Base-by-base conservation (phyloP, 306 rosid genomes). In the Prunus mongolica region DNA sequence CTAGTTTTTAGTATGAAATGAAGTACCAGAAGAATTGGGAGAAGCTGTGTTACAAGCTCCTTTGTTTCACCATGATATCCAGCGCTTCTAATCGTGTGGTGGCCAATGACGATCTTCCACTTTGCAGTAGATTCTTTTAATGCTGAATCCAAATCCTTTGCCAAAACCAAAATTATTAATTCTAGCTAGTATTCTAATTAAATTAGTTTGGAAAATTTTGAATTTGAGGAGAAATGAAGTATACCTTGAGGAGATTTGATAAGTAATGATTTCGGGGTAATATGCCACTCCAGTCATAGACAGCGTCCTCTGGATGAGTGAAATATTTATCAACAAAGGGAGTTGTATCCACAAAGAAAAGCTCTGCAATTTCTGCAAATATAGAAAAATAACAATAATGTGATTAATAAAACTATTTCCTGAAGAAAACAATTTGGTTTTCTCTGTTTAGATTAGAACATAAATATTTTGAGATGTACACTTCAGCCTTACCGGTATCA, bases 21-120 rank as follows among this genome's bases (percentile, higher is more conserved):
- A 4, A 12, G 44, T 67, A 93, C 96, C 89, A 82, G 54, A 57
- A 92, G 87, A 65, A 91, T 86, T 71, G 98, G 98, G 41, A 91
- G 78, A 46, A 93, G 93, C 0, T 65, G 82, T 13, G 84, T 6
- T 49, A 77, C 83, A 51, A 93, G 91, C 77, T 91, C 98, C 27
- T 16, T 7, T 0, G 92, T 93, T 12, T 84, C 87, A 41, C 97
- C 98, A 79, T 89, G 97, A 32, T 75, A 58, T 11, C 93, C 96
- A 1, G 86, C 93, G 67, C 78, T 91, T 78, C 83, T 82, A 30
- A 93, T 82, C 32, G 93, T 76, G 73, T 93, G 98, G 81, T 93
- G 98, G 74, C 96, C 98, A 14, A 93, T 84, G 76, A 90, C 97
- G 16, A 93, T 65, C 79, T 87, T 93, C 98, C 98, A 91, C 72